Conservation (phyloP, 176 grass and related monocot species). For the Saccharum spontaneum region DNA sequence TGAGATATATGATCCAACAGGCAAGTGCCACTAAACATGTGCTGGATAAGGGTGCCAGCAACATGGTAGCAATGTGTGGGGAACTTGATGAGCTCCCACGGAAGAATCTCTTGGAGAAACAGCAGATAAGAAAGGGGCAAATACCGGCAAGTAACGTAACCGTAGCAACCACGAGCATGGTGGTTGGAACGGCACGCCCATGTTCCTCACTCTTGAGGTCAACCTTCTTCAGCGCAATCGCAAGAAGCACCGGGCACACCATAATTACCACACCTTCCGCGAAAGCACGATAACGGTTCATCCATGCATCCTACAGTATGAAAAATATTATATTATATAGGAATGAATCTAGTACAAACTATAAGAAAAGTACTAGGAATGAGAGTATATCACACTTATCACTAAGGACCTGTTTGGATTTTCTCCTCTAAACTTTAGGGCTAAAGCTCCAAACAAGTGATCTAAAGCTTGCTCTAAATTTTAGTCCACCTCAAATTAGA, state of each 20-base stretch:
- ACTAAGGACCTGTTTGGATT: too few species aligned
- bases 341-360: not conserved
- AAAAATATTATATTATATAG: not conserved
- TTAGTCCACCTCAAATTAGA: too few species aligned
- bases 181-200: not conserved
- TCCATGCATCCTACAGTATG: not conserved
- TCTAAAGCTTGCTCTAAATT: too few species aligned
- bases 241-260: constrained; percentile 26
- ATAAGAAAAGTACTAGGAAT: too few species aligned
- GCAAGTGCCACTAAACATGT: not conserved
- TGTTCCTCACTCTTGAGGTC: not conserved
- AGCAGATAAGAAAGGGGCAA: not conserved
- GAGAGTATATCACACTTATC: too few species aligned
- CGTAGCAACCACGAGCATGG: not conserved
- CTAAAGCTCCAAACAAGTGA: too few species aligned
- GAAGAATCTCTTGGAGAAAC: not conserved
- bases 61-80: not conserved
- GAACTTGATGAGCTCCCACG: not conserved
- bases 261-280: constrained; percentile 9
- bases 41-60: not conserved
- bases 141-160: not conserved
- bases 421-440: too few species aligned
- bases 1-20: not conserved
- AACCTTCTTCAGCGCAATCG: not conserved
- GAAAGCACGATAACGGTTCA: constrained; percentile 4